Conservation (phyloP, 805 yeast species). For the Saturnispora mendoncae region DNA sequence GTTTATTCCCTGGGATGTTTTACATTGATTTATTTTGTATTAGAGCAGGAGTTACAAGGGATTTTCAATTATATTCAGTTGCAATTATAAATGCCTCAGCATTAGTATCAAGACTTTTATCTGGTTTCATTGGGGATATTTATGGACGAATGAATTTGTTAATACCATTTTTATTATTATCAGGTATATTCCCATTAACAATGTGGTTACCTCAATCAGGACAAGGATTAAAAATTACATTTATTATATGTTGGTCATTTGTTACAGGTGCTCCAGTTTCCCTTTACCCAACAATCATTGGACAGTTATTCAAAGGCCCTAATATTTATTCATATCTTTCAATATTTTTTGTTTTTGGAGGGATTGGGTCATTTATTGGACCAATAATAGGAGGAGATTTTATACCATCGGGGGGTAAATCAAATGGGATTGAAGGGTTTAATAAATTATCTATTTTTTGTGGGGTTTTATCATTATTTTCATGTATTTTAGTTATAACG, state of each 20-base stretch:
- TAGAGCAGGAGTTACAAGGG: constrained; percentile 41
- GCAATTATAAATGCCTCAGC: constrained; percentile 34
- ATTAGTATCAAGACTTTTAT: constrained; percentile 40
- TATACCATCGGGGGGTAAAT: constrained; percentile 20
- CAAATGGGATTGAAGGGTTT: constrained; percentile 21
- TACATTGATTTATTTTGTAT: constrained; percentile 47
- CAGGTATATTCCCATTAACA: constrained; percentile 32
- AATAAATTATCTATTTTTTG: constrained; percentile 25
- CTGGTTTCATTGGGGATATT: constrained; percentile 41
- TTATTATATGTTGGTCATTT: constrained; percentile 29
- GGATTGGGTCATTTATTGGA: constrained; percentile 28
- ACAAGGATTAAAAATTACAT: constrained; percentile 30
- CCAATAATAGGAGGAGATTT: constrained; percentile 30
- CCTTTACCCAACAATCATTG: constrained; percentile 27
- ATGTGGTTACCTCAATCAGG: constrained; percentile 40
- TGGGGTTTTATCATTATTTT: constrained; percentile 24
- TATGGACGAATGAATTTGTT: constrained; percentile 34
- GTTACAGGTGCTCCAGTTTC: constrained; percentile 30
- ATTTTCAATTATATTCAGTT: constrained; percentile 43
- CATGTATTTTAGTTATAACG: too few species aligned
- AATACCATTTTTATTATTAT: constrained; percentile 27
- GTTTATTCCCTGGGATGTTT: constrained; percentile 41
- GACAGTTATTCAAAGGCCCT: constrained; percentile 29
- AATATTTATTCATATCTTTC: constrained; percentile 24
- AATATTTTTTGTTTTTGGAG: constrained; percentile 23